Conservation (phyloP, 768 basidiomycete species). For the Leccinum subgranulosum region DNA sequence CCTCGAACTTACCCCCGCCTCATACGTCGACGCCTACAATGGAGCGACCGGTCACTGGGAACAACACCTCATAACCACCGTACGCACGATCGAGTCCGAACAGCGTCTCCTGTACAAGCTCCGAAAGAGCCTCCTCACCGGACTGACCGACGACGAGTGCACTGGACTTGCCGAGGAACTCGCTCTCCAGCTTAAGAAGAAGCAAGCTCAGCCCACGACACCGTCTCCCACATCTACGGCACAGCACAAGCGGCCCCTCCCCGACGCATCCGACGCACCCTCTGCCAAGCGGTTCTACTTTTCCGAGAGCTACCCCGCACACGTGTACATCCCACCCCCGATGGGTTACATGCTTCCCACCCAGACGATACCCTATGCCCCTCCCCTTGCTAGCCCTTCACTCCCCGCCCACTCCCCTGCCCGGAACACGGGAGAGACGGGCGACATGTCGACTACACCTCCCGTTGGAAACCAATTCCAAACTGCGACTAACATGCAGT, state of each 20-base stretch:
- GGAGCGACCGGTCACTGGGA: slow-evolving; percentile 59
- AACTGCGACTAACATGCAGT: slow-evolving; percentile 11
- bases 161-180: slow-evolving; percentile 55
- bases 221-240: slow-evolving; percentile 8
- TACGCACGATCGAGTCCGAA: slow-evolving; percentile 55
- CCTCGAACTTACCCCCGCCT: slow-evolving; percentile 47
- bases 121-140: slow-evolving; percentile 56
- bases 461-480: slow-evolving; percentile 18
- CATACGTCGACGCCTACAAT: slow-evolving; percentile 63
- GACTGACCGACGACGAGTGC: slow-evolving; percentile 57
- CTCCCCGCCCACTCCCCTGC: slow-evolving; percentile 11
- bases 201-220: slow-evolving; percentile 1
- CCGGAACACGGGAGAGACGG: slow-evolving; percentile 11
- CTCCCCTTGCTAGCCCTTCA: slow-evolving; percentile 19
- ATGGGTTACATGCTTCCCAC: slow-evolving; percentile 28
- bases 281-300: slow-evolving; percentile 29
- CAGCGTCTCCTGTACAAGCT: slow-evolving; percentile 63
- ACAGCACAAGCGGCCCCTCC: slow-evolving; percentile 28
- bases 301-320: slow-evolving; percentile 25
- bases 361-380: slow-evolving; percentile 27
- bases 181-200: slow-evolving; percentile 38
- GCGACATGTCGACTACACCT: slow-evolving; percentile 13
- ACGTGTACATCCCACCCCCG: slow-evolving; percentile 28
- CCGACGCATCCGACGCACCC: slow-evolving; percentile 21
- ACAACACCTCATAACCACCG: slow-evolving; percentile 58